Percentiles rank a stretch among this genome's conserved stretches.
Conservation (phyloP, 202 grass and related monocot species). For the Alloteropsis angusta region DNA sequence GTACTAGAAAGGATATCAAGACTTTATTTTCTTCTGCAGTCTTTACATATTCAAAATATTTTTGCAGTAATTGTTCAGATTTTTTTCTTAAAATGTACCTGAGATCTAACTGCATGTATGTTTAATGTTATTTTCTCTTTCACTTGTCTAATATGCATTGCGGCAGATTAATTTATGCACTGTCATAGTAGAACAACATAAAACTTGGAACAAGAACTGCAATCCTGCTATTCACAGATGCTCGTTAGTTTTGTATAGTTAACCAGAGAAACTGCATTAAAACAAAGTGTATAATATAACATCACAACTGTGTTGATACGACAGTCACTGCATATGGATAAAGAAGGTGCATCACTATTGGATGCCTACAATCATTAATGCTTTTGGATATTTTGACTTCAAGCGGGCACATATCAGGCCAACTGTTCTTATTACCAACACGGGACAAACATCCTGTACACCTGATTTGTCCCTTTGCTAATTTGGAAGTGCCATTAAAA, state of each 20-base stretch:
- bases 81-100: neutral
- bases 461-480: neutral
- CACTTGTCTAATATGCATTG: neutral
- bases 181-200: neutral
- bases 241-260: neutral
- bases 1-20: conserved; percentile 6
- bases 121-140: neutral
- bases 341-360: no score
- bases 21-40: neutral
- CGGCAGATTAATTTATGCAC: neutral
- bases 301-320: neutral
- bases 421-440: conserved; percentile 4
- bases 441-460: neutral
- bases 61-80: conserved; percentile 6
- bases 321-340: neutral
- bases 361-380: neutral
- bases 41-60: neutral
- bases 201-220: neutral
- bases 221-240: neutral
- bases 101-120: neutral
- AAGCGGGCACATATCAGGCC: neutral
- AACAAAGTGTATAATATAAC: neutral
- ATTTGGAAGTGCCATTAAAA: neutral
- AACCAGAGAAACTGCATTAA: conserved; percentile 1
- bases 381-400: neutral